Evolutionary conservation across 1,139 yeast species (phyloP), one percentile per base, ranked within the genome.

Genomic region (Candida smagusa): DNA sequence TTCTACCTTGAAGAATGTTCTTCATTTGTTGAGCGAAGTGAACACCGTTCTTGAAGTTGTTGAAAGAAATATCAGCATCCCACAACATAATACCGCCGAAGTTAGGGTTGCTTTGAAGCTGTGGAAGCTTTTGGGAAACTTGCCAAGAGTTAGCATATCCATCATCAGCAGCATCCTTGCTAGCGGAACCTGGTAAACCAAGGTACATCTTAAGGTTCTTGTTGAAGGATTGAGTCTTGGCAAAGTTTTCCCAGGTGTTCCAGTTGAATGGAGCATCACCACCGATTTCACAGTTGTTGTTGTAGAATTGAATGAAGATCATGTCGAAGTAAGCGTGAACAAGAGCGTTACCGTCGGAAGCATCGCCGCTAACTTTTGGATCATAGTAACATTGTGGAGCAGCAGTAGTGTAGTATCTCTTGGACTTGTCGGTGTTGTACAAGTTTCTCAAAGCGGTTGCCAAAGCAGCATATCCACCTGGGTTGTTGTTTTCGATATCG

Each of bases 81-180:
- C 63, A 58, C 31, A 58, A 37, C 9, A 59, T 48, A 29, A 57
- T 43, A 23, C 63, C 63, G 19, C 61, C 63, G 38, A 58, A 56
- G 30, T 12, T 13, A 5, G 21, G 6, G 16, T 8, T 11, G 13
- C 13, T 9, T 35, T 44, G 44, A 31, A 54, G 52, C 6, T 39
- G 36, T 19, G 44, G 37, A 21, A 58, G 36, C 9, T 47, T 39
- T 3, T 27, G 22, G 28, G 43, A 33, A 16, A 55, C 51, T 13
- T 45, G 38, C 8, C 41, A 36, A 11, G 50, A 32, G 35, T 43
- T 50, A 22, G 47, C 56, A 42, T 46, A 57, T 13, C 54, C 54
- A 9, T 41, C 37, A 26, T 33, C 35, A 9, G 30, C 23, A 16
- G 38, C 24, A n/a, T 39, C 31, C 11, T 4, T 3, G 27, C 35